Evolutionary conservation across 192 early-diverging fungal species (phyloP).

Genomic region (Backusella circina): DNA sequence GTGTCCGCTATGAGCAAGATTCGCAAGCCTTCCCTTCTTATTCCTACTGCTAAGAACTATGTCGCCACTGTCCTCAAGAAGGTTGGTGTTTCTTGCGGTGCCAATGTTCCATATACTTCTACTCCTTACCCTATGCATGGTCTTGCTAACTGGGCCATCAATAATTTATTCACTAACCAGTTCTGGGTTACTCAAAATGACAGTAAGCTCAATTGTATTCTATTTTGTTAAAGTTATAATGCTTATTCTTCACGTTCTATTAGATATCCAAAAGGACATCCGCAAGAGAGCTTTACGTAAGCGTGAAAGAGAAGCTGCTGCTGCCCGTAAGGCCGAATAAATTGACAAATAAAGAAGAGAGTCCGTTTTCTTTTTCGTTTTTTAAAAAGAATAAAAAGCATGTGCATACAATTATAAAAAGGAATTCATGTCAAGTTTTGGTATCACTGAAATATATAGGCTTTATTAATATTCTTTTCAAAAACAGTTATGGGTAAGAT

Average conservation of each 20-base stretch:
- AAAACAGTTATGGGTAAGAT: not conserved
- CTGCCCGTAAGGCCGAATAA: constrained; percentile 22
- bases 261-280: constrained; percentile 59
- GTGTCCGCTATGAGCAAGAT: constrained; percentile 94
- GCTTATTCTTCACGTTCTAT: not conserved
- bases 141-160: constrained; percentile 63
- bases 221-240: not conserved
- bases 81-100: constrained; percentile 66
- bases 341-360: not conserved
- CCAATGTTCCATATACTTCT: constrained; percentile 56
- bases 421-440: not conserved
- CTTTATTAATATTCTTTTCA: not conserved
- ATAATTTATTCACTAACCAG: constrained; percentile 52
- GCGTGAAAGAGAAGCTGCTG: constrained; percentile 58
- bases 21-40: constrained; percentile 67
- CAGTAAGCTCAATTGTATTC: constrained; percentile 18
- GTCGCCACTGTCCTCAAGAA: constrained; percentile 66
- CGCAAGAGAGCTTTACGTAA: constrained; percentile 72
- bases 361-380: not conserved
- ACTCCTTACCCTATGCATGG: constrained; percentile 71
- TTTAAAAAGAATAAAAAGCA: not conserved
- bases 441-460: not conserved
- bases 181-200: constrained; percentile 58
- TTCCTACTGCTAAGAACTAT: constrained; percentile 80
- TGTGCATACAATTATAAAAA: not conserved